These are phyloP conservation scores for Bryoglossum gracile DNA, from an alignment of 495 filamentous ascomycete species.

Conservation along the genomic window DNA sequence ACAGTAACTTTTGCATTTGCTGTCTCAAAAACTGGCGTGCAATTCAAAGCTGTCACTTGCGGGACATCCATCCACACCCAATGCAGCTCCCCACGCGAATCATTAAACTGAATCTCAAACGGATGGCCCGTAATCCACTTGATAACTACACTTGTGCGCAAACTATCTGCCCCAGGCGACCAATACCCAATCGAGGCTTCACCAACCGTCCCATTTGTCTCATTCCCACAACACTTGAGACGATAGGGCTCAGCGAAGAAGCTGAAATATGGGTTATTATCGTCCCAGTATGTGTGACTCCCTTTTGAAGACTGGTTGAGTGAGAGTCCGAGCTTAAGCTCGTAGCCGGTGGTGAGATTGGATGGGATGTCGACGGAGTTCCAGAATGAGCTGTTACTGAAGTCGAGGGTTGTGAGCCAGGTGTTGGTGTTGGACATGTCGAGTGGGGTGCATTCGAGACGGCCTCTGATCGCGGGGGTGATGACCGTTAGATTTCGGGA, in stretches of 20 bases:
- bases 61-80: slow-evolving; percentile 25
- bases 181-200: slow-evolving; percentile 27
- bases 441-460: slow-evolving; percentile 25
- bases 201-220: slow-evolving; percentile 13
- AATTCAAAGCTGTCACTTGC: slow-evolving; percentile 27
- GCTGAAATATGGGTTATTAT: slow-evolving; percentile 1
- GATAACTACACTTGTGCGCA: slow-evolving; percentile 29
- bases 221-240: slow-evolving; percentile 30
- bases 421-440: slow-evolving; percentile 23
- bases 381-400: slow-evolving; percentile 14
- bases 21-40: slow-evolving; percentile 29
- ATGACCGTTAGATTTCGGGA: slow-evolving; percentile 22
- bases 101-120: slow-evolving; percentile 7
- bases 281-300: background rate
- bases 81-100: slow-evolving; percentile 2
- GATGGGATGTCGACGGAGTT: slow-evolving; percentile 9
- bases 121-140: slow-evolving; percentile 30
- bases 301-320: background rate
- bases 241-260: slow-evolving; percentile 22
- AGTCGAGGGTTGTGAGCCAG: slow-evolving; percentile 22
- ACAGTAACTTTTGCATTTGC: slow-evolving; percentile 29
- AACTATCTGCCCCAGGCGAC: slow-evolving; percentile 16
- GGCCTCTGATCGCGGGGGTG: slow-evolving; percentile 26
- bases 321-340: slow-evolving; percentile 6
- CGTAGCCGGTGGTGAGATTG: slow-evolving; percentile 9